A percentile compares a stretch with the other conserved stretches of the same genome.
Conservation (phyloP, 305 asterid genomes). For the Solanum hybrid region DNA sequence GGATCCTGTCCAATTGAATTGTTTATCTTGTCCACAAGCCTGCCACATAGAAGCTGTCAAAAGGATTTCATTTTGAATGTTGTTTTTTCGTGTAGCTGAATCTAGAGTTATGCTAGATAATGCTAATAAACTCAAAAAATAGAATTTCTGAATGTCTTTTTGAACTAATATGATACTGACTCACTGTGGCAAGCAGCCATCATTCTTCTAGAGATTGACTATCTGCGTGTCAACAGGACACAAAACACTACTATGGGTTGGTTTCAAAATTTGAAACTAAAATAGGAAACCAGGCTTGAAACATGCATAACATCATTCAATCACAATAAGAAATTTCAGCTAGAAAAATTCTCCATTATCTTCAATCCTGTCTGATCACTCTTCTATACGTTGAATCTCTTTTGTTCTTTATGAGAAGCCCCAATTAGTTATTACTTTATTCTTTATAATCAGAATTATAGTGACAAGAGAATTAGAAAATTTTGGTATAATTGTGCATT, state of each 20-base stretch:
- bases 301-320: not conserved
- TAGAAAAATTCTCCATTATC: not conserved
- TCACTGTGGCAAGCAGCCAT: not conserved
- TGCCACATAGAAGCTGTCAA: constrained; percentile 19
- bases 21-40: constrained; percentile 95
- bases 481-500: not conserved
- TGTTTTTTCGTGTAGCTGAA: not conserved
- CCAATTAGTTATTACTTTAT: not conserved
- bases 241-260: not conserved
- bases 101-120: not conserved
- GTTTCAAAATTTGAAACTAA: not conserved
- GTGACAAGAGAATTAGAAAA: not conserved
- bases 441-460: not conserved
- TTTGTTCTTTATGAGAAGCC: not conserved
- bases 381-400: not conserved
- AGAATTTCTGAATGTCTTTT: not conserved
- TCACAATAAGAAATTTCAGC: not conserved
- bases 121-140: not conserved
- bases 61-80: constrained; percentile 3
- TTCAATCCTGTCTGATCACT: constrained; percentile 1
- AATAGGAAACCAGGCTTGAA: not conserved
- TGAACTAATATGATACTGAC: not conserved
- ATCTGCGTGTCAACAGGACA: not conserved
- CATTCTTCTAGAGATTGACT: not conserved
- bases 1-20: constrained; percentile 89